Evolutionary conservation across 306 rosid species (phyloP), one percentile per base, ranked within the genome.

Genomic region (Medicago arabica): DNA sequence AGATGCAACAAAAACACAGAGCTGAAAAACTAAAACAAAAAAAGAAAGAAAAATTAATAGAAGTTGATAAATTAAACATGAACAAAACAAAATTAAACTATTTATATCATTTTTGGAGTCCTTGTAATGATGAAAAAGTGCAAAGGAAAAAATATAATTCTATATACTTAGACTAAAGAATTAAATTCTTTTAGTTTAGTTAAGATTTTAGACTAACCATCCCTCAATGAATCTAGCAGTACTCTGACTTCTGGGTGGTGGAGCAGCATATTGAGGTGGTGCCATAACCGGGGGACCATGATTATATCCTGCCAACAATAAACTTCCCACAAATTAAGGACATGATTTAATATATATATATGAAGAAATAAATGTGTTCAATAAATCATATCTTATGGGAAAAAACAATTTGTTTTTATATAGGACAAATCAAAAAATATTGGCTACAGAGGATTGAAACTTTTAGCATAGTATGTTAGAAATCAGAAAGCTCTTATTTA

Each of bases 281-380:
- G 97, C 98, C 96, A 86, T 69, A 57, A 93, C 96, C 0, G 98
- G 97, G 58, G 96, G 98, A 63, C 93, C 98, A 84, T 89, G 96
- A 81, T 93, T 91, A 66, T 93, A 89, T 44, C 97, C 98, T 89
- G 39, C 4, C 69, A 74, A 58, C 31, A 67, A 44, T 21, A 57
- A 69, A 47, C 74, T 44, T 8, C 23, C 23, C 23, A 21, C 23
- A 53, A 19, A 61, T 61, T 61, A 61, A 58, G 47, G 10, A 71
- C 50, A 71, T 47, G 28, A 8, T 76, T 28, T 28, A 28, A 28
- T 28, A 28, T 28, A 28, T 28, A 28, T 28, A 28, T 2, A 4
- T 28, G 34, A 28, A 28, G 34, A 1, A 41, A 11, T 41, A 40
- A 10, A 55, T 19, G 8, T 18, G 11, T 10, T 21, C 23, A 17